Evolutionary conservation across 2,329 filamentous ascomycete species (phyloP), one percentile per base, ranked within the genome.

Genomic region (Periconia macrospinosa): DNA sequence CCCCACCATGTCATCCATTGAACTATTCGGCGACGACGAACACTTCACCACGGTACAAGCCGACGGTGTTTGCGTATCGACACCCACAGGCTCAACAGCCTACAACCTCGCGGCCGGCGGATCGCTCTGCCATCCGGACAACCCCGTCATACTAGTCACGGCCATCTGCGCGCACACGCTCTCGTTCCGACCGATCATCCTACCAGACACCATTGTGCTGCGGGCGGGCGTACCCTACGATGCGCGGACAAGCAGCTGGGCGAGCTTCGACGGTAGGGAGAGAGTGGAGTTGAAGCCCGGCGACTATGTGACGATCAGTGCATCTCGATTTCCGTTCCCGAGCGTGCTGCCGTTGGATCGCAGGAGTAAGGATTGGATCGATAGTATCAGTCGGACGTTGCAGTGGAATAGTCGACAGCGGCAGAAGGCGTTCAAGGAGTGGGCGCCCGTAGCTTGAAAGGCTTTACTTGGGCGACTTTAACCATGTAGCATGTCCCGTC

Each of bases 41-140:
- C 92, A 96, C 74, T 94, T 97, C 73, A 97, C 94, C 0, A 95
- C 92, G 0, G 85, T 97, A 7, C 87, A 94, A 61, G 94, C 93
- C 20, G 94, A 97, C 70, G 93, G 93, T 13, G 85, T 97, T 54
- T 96, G 92, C 69, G 89, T 97, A 20, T 92, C 93, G 1, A 97
- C 93, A 6, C 94, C 93, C 0, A 97, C 94, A 0, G 94, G 93
- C 14, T 94, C 90, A 6, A 97, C 93, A 14, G 93, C 93, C 17
- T 97, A 97, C 77, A 97, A 96, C 69, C 86, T 97, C 18, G 93
- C 92, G 0, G 92, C 93, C 0, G 94, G 94, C n/a, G 93, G 93
- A 18, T 96, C 91, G 2, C 83, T 97, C 20, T 97, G 92, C 68
- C 93, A 97, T 70, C 93, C 93, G 0, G 94, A 97, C 65, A 97